Conservation (phyloP, 805 yeast species). For the Candida maltosa region DNA sequence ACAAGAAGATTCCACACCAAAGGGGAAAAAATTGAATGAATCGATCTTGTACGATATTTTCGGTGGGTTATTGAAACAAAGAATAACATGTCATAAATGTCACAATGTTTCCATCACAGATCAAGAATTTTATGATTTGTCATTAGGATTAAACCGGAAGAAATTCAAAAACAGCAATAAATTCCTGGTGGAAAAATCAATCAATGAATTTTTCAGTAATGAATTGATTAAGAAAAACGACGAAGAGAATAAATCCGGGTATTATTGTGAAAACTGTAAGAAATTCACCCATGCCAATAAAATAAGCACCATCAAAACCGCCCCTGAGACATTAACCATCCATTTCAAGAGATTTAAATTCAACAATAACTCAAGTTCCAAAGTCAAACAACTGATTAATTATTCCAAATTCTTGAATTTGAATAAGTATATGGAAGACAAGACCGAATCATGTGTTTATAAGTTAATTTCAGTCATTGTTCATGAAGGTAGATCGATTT, state of each 20-base stretch:
- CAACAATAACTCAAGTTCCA: conserved; percentile 73
- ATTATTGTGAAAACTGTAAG: conserved; percentile 84
- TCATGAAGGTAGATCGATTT: conserved; percentile 90
- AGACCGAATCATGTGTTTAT: conserved; percentile 42
- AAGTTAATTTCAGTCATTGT: conserved; percentile 80
- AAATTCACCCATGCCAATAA: conserved; percentile 75
- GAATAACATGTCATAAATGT: conserved; percentile 80
- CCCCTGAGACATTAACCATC: conserved; percentile 85
- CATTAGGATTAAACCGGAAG: conserved; percentile 64
- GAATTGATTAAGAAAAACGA: conserved; percentile 72
- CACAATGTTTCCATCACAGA: conserved; percentile 79
- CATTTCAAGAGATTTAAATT: conserved; percentile 91
- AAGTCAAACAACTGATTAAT: conserved; percentile 81
- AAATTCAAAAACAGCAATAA: conserved; percentile 18
- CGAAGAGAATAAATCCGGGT: conserved; percentile 63
- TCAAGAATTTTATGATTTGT: conserved; percentile 91
- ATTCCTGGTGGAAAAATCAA: conserved; percentile 71
- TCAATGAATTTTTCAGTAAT: conserved; percentile 77
- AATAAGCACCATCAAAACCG: conserved; percentile 65
- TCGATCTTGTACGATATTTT: conserved; percentile 88
- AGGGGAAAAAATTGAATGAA: conserved; percentile 76
- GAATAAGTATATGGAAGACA: conserved; percentile 43
- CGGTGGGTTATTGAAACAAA: conserved; percentile 85
- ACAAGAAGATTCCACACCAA: conserved; percentile 91
- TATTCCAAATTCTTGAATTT: conserved; percentile 79